Evolutionary conservation across 164 flowering plant genomes (phyloP).

Genomic region (Magnolia officinalis): DNA sequence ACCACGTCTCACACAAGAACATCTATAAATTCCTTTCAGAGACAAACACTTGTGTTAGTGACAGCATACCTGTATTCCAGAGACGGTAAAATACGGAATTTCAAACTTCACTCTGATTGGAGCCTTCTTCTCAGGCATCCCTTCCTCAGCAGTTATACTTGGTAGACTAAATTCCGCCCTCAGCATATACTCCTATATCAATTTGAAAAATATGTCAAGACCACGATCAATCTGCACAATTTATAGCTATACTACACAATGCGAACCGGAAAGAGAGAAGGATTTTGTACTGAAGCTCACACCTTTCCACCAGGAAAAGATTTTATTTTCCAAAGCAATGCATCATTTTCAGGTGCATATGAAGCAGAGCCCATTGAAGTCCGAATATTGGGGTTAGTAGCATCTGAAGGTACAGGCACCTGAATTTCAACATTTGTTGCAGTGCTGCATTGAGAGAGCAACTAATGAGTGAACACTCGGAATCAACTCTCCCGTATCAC

Average conservation of each 20-base stretch:
- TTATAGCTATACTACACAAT: not conserved
- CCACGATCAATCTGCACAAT: not conserved
- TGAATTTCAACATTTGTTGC: slow-evolving; percentile 97
- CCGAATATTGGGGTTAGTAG: slow-evolving; percentile 85
- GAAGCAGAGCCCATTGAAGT: slow-evolving; percentile 98
- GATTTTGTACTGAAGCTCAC: slow-evolving; percentile 1
- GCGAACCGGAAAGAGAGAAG: not conserved
- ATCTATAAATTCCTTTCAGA: not conserved
- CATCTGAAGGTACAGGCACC: slow-evolving; percentile 82
- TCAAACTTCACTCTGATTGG: slow-evolving; percentile 98
- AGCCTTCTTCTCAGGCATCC: slow-evolving; percentile 84
- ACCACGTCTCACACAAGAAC: not conserved
- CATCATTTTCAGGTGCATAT: slow-evolving; percentile 93
- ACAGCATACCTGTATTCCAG: slow-evolving; percentile 86
- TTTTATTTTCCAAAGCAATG: slow-evolving; percentile 88
- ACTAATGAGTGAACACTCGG: slow-evolving; percentile 6
- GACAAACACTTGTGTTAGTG: not conserved
- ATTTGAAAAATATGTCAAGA: not conserved
- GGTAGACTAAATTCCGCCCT: slow-evolving; percentile 95
- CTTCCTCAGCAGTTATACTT: slow-evolving; percentile 82
- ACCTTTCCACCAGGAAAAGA: slow-evolving; percentile 99
- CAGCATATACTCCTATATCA: slow-evolving; percentile 80
- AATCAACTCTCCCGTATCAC: not conserved
- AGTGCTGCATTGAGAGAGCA: slow-evolving; percentile 47
- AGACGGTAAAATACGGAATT: slow-evolving; percentile 96